phyloP scores from a whole-genome alignment of 2,329 filamentous ascomycete genomes.

The Bertia moriformis region DNA sequence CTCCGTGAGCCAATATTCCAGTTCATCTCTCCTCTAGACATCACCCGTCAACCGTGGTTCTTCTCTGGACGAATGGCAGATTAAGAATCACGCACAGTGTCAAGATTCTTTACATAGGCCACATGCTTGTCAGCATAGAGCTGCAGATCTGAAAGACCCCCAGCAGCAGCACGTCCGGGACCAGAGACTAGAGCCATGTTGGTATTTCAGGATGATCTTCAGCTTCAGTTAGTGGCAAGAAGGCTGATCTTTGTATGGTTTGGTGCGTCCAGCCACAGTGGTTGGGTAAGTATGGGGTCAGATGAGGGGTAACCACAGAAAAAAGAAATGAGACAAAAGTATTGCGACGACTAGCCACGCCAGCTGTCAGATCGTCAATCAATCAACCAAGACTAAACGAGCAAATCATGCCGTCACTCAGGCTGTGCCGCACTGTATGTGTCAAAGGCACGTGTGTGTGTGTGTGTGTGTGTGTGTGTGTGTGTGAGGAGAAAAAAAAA shows the following conservation, averaged over 20 bases:
- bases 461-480: no score
- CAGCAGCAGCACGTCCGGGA: neutral
- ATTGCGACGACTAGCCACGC: no score
- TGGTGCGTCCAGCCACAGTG: neutral
- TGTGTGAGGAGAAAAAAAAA: no score
- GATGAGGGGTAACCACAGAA: neutral
- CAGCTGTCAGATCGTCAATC: no score
- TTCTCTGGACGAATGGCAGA: neutral
- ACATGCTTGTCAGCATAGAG: neutral
- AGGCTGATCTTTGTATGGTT: no score
- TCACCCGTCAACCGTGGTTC: neutral
- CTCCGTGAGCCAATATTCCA: slow-evolving; percentile 96
- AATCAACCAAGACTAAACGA: no score
- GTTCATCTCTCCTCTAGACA: slow-evolving; percentile 65
- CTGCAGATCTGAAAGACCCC: neutral
- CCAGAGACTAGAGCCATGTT: neutral
- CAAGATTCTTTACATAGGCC: neutral
- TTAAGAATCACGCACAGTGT: neutral
- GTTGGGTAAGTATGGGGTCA: neutral
- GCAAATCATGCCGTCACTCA: no score
- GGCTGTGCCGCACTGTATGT: no score
- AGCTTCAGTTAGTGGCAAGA: no score
- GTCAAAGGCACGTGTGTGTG: no score
- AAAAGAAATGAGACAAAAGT: neutral
- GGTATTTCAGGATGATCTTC: no score